Conservation (phyloP, 2,329 filamentous ascomycete genomes). For the Apiospora arundinis region DNA sequence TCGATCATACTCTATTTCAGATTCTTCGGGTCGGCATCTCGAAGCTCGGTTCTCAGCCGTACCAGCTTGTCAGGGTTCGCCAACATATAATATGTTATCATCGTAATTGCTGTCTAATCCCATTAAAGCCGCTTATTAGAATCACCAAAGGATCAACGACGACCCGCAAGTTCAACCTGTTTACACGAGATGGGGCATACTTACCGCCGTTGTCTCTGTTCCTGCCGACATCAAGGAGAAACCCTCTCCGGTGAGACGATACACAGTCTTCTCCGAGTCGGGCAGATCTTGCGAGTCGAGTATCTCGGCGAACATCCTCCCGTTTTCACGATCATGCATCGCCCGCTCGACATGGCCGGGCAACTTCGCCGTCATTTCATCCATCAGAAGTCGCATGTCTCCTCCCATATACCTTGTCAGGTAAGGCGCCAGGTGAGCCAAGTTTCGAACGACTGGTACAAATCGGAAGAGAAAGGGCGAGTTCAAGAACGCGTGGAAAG, state of each 20-base stretch:
- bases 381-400: constrained; percentile 26
- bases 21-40: background rate
- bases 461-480: constrained; percentile 34
- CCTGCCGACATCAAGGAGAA: constrained; percentile 47
- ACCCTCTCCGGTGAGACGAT: constrained; percentile 46
- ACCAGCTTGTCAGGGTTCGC: background rate
- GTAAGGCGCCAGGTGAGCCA: constrained; percentile 30
- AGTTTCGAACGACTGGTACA: constrained; percentile 28
- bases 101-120: background rate
- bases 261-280: constrained; percentile 41
- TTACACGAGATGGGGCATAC: constrained; percentile 19
- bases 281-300: constrained; percentile 42
- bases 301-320: constrained; percentile 45
- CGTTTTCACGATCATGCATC: constrained; percentile 40
- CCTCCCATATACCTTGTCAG: constrained; percentile 32
- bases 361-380: constrained; percentile 28
- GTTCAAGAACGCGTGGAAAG: constrained; percentile 30
- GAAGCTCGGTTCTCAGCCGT: background rate
- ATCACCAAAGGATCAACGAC: constrained; percentile 31
- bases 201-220: constrained; percentile 45
- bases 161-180: constrained; percentile 42
- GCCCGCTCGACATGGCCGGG: constrained; percentile 40
- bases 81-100: constrained; percentile 5
- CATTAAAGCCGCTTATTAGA: constrained; percentile 22
- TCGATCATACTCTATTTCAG: background rate